Evolutionary conservation across 768 basidiomycete species (phyloP), one percentile per base, ranked within the genome.

Genomic region (Hericium coralloides): DNA sequence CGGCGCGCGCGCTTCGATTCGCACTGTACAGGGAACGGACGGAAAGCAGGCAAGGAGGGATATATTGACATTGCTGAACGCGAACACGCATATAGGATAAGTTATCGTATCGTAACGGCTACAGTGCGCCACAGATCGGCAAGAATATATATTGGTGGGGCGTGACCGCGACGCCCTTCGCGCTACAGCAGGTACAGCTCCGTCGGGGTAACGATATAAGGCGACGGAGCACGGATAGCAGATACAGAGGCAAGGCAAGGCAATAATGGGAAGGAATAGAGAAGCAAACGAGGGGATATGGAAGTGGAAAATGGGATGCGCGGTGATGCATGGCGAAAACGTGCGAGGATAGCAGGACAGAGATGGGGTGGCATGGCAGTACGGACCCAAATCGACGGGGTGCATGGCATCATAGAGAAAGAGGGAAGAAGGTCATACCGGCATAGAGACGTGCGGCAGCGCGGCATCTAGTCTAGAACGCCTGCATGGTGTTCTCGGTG

Each of bases 141-240:
- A 52, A 55, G 49, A 52, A 59, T 59, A 55, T 55, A 59, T 58
- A 69, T 75, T 74, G 61, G 61, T 64, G 76, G 75, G 75, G 70
- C 76, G 75, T 74, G 65, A 65, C 38, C 55, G 76, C 76, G 76
- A 77, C 77, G 76, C 77, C 76, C 76, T 77, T 77, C 77, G 76
- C 75, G 66, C 60, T 49, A 51, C 55, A 53, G 55, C 56, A 49
- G 55, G 59, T 47, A 58, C 58, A 58, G 66, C 56, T 59, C 59
- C 64, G 62, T 61, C 53, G 55, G 23, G 56, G 58, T 37, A 57
- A 53, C 36, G 25, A 31, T 56, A 49, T 56, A 54, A 47, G 38
- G 50, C 17, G 49, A 52, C 25, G 25, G 51, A 38, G 49, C 25
- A 38, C n/a, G 26, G 36, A 38, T 52, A 38, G 38, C 20, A n/a